Base-by-base conservation (phyloP, 148 eudicot genomes). In the Chenopodium berlandieri region DNA sequence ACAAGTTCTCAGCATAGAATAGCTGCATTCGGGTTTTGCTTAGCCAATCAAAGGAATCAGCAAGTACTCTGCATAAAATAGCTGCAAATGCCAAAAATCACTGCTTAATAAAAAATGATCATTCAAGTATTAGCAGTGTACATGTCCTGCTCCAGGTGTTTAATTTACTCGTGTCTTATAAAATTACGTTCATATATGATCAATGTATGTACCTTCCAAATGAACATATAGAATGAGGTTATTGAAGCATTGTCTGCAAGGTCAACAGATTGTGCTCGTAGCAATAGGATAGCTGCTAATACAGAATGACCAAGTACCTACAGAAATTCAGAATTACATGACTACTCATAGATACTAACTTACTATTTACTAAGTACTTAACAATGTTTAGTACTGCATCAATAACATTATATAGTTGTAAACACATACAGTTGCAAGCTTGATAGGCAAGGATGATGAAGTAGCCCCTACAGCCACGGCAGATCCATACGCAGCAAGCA, bases 161-260 rank as follows among this genome's bases (percentile, higher is more conserved):
- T 5, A 5, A 37, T 37, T 6, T 37, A 37, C 44, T 37, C 44
- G 44, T 7, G 44, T 6, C 2, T 0, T 48, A 48, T 48, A 10
- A 9, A 48, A 12, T 9, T 48, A 10, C 52, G 2, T 9, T 48
- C 5, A 56, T 16, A 25, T 23, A 13, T 4, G 22, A 79, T 56
- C 60, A 1, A 23, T 9, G 32, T 56, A 84, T 54, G 9, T 82
- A 68, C 91, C 89, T 89, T 89, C 91, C 91, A 89, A 60, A 89
- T 89, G 78, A 85, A 87, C 89, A 89, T 87, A 75, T 89, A 89
- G 68, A 89, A 86, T 0, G 87, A 81, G 13, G 89, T 83, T 17
- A 89, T 76, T 23, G 91, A 89, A 47, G 75, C 75, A 73, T 89
- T 87, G 75, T 79, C 82, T 9, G 30, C 22, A 20, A 89, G 84